Base-by-base conservation (phyloP, 2,329 filamentous ascomycete genomes). In the Fusarium temperatum region DNA sequence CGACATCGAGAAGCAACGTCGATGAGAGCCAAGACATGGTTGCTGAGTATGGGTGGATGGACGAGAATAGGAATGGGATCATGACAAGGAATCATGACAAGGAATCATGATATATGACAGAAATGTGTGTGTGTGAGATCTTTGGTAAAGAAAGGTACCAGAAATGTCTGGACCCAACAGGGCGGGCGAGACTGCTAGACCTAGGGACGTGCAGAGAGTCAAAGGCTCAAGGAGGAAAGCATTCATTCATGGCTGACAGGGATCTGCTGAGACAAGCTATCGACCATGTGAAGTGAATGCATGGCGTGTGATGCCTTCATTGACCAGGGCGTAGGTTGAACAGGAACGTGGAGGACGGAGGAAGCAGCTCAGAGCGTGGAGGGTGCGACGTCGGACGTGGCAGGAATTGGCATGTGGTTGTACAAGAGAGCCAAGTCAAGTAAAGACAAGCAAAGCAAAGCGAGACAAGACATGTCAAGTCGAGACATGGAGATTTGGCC, bases 1-100 rank as follows among this genome's bases (percentile, higher is more conserved):
- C 72, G 51, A 73, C 65, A 61, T 71, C 64, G 74, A 77, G 75
- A 78, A 78, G 76, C 66, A 78, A 78, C 72, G 70, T 77, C 73
- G 76, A 78, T 77, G 74, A 78, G 75, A 73, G 70, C 74, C 68
- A 73, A 57, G 64, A 62, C 65, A 74, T 63, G 73, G 65, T 75
- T 65, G 61, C 57, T 47, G 22, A 48, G 28, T 57, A 32, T 57
- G 51, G 35, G 17, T 54, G 24, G 51, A 22, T 57, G 51, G 24
- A 57, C n/a, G 28, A 32, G 51, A 39, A 45, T 57, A 44, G 56
- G 72, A 64, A 73, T 63, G 56, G 65, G 68, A 57, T 66, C 47
- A 50, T 36, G 30, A 20, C 24, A 47, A 45, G 55, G 18, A 54
- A 68, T 39, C 56, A 66, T 74, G 72, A 75, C 24, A 47, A 45